phyloP scores from a whole-genome alignment of 352 stramenopile species.

The Phytopythium boreale region DNA sequence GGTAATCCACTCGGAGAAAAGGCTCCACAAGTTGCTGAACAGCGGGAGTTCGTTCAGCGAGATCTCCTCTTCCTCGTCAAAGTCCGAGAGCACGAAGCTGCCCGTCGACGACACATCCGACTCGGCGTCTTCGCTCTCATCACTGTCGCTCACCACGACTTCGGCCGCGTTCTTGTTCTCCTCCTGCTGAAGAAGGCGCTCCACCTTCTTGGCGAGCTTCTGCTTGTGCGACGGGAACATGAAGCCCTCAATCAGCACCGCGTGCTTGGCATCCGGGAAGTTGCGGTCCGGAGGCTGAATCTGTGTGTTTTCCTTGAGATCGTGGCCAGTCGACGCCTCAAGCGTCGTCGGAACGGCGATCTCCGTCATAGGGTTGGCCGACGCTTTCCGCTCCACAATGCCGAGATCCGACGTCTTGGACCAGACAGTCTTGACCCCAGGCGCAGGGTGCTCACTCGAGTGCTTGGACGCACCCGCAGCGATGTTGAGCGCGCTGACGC shows the following conservation, averaged over 20 bases:
- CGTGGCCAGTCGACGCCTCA: slow-evolving; percentile 10
- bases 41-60: slow-evolving; percentile 64
- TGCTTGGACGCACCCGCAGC: background rate
- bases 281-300: slow-evolving; percentile 30
- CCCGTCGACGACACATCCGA: slow-evolving; percentile 39
- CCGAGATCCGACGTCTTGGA: slow-evolving; percentile 70
- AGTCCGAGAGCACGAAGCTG: slow-evolving; percentile 65
- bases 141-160: slow-evolving; percentile 70
- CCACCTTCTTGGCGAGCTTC: slow-evolving; percentile 69
- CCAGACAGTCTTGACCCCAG: slow-evolving; percentile 66
- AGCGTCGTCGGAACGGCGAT: slow-evolving; percentile 17
- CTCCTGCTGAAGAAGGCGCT: slow-evolving; percentile 34
- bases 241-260: slow-evolving; percentile 79
- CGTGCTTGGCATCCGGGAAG: slow-evolving; percentile 57
- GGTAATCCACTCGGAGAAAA: slow-evolving; percentile 69
- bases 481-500: slow-evolving; percentile 18
- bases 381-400: slow-evolving; percentile 54
- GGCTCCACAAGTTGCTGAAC: slow-evolving; percentile 70
- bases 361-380: slow-evolving; percentile 23
- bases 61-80: slow-evolving; percentile 68
- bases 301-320: slow-evolving; percentile 44
- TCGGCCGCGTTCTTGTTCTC: slow-evolving; percentile 33
- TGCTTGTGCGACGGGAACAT: slow-evolving; percentile 82
- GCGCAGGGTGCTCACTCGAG: slow-evolving; percentile 14
- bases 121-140: slow-evolving; percentile 59